Percentiles rank a stretch among this genome's conserved stretches.
Evolutionary conservation across 257 asterid species (phyloP).

Genomic region (Lycium ferocissimum): DNA sequence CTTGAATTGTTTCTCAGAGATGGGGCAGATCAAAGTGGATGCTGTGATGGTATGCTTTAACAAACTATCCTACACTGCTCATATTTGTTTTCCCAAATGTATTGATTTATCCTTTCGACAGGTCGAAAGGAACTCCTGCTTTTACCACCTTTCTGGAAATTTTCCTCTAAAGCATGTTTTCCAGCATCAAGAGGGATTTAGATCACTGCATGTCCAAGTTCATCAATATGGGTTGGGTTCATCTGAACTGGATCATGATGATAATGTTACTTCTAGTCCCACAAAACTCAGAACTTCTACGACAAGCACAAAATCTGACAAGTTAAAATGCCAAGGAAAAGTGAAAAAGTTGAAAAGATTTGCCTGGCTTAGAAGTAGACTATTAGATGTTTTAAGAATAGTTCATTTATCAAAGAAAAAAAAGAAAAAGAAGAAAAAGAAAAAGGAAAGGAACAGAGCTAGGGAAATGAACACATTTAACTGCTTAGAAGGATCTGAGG

Average conservation of each 20-base stretch:
- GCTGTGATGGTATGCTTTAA: constrained; percentile 54
- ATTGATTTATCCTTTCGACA: constrained; percentile 38
- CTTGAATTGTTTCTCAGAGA: constrained; percentile 66
- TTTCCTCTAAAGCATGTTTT: constrained; percentile 62
- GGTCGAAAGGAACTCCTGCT: constrained; percentile 55
- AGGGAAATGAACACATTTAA: constrained; percentile 25
- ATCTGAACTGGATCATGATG: constrained; percentile 26
- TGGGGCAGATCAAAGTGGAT: constrained; percentile 52
- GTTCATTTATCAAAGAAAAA: not conserved
- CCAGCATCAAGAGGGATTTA: constrained; percentile 40
- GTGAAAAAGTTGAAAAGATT: not conserved
- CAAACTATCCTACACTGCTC: not conserved
- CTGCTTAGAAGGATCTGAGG: constrained; percentile 18
- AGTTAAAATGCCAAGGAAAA: not conserved
- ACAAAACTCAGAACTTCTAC: not conserved
- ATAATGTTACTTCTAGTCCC: not conserved
- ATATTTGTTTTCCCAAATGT: not conserved
- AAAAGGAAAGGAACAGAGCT: constrained; percentile 30
- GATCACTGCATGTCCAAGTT: constrained; percentile 57
- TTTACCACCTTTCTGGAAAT: constrained; percentile 58
- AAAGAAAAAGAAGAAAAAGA: constrained; percentile 29
- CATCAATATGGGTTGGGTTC: constrained; percentile 26
- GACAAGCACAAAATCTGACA: not conserved
- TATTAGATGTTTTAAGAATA: not conserved
- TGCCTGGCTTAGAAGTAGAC: not conserved